Evolutionary conservation across 2,329 filamentous ascomycete species (phyloP).

Genomic region (Neonectria magnoliae): DNA sequence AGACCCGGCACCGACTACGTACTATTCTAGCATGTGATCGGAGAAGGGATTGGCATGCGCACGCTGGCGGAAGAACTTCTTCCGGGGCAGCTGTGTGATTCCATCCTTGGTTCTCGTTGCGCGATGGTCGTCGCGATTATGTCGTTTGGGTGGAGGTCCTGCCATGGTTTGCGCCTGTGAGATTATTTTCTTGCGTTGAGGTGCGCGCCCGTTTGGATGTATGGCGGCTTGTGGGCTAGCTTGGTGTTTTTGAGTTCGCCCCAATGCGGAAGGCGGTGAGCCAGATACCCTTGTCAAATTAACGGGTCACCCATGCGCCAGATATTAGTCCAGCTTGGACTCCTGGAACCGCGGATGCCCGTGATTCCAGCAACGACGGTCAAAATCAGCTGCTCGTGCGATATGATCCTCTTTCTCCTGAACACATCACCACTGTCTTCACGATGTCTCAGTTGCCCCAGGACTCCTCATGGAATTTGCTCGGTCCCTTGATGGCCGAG

Average conservation of each 20-base stretch:
- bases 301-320: conserved; percentile 8
- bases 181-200: conserved; percentile 8
- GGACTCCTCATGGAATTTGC: conserved; percentile 40
- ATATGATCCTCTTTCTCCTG: conserved; percentile 36
- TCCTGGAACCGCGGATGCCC: conserved; percentile 30
- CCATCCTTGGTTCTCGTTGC: conserved; percentile 62
- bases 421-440: conserved; percentile 26
- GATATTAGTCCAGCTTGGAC: conserved; percentile 17
- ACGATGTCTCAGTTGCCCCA: conserved; percentile 41
- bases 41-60: conserved; percentile 99
- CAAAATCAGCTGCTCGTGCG: conserved; percentile 34
- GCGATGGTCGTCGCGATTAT: conserved; percentile 74
- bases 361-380: conserved; percentile 37
- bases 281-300: conserved; percentile 3
- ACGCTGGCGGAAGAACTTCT: conserved; percentile 95
- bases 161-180: conserved; percentile 27
- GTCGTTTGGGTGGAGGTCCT: conserved; percentile 62
- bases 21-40: conserved; percentile 92
- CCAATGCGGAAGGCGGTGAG: conserved; percentile 43
- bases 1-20: conserved; percentile 40
- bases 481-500: conserved; percentile 41
- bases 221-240: conserved; percentile 13
- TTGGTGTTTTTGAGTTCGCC: conserved; percentile 24
- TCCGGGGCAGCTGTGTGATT: conserved; percentile 78
- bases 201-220: background rate